Percentiles rank a stretch among this genome's conserved stretches.
Evolutionary conservation across 2,329 filamentous ascomycete species (phyloP).

Genomic region (Xylariaceae sp.): DNA sequence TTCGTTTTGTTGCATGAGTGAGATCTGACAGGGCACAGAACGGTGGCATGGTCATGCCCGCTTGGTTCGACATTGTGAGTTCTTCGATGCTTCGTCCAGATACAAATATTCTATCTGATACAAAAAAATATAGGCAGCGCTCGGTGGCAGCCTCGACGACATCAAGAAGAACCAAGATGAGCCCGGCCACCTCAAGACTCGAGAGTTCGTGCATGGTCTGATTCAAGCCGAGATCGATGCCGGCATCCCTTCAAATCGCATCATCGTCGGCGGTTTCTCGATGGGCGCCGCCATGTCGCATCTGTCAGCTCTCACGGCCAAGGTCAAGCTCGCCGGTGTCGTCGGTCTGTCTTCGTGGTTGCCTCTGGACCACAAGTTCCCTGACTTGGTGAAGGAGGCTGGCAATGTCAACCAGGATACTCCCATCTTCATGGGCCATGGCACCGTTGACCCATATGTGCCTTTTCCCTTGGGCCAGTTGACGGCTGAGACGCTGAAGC

Average conservation of each 20-base stretch:
- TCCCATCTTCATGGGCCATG: constrained; percentile 86
- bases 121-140: constrained; percentile 19
- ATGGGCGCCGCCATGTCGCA: constrained; percentile 87
- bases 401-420: constrained; percentile 66
- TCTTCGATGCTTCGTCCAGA: not conserved
- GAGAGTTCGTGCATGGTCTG: constrained; percentile 73
- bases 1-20: not conserved
- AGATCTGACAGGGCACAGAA: constrained; percentile 49
- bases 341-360: constrained; percentile 83
- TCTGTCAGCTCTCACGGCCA: constrained; percentile 72
- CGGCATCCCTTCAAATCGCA: constrained; percentile 77
- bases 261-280: constrained; percentile 82
- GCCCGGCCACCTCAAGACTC: constrained; percentile 68
- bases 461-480: constrained; percentile 64
- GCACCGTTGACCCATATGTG: constrained; percentile 73
- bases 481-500: constrained; percentile 65
- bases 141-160: constrained; percentile 29
- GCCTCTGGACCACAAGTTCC: constrained; percentile 63
- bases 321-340: constrained; percentile 78
- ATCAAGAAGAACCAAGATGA: constrained; percentile 51
- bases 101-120: not conserved
- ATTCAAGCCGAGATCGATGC: constrained; percentile 77
- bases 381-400: constrained; percentile 52
- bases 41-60: constrained; percentile 76
- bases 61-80: constrained; percentile 79